These are phyloP conservation scores for Suillus subalutaceus DNA, from an alignment of 768 basidiomycete genomes.

Conservation along the genomic window DNA sequence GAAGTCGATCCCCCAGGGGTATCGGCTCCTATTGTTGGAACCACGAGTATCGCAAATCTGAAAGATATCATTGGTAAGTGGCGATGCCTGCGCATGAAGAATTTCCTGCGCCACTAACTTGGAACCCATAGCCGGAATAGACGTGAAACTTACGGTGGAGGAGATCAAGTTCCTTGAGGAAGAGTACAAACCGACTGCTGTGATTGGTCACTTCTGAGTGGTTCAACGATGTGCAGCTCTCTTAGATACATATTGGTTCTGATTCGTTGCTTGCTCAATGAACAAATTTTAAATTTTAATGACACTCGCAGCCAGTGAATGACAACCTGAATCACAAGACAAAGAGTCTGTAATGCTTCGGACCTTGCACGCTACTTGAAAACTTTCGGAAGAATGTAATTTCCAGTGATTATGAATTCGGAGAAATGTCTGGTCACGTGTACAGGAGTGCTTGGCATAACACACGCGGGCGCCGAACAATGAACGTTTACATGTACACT, in stretches of 20 bases:
- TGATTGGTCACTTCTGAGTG: conserved; percentile 40
- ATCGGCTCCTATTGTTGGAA: conserved; percentile 48
- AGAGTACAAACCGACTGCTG: conserved; percentile 43
- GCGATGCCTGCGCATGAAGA: not conserved
- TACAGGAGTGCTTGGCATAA: not conserved
- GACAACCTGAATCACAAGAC: not conserved
- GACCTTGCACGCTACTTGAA: not conserved
- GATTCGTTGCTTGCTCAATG: not conserved
- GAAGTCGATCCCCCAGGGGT: conserved; percentile 26
- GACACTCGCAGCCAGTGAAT: not conserved
- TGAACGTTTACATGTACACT: no score
- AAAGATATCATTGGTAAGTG: conserved; percentile 42
- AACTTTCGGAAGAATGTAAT: not conserved
- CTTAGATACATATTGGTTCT: not conserved
- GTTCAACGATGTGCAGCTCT: not conserved
- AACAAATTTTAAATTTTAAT: not conserved
- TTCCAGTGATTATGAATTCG: not conserved
- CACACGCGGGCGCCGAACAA: not conserved
- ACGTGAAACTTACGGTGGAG: conserved; percentile 48
- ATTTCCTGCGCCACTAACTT: conserved; percentile 11
- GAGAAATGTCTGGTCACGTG: conserved; percentile 1
- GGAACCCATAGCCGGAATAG: conserved; percentile 30
- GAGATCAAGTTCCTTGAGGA: conserved; percentile 51
- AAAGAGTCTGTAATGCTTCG: not conserved
- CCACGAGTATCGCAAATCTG: conserved; percentile 42